These are phyloP conservation scores for Borealophlyctis nickersoniae DNA, from an alignment of 192 early-diverging fungal genomes.

Conservation along the genomic window DNA sequence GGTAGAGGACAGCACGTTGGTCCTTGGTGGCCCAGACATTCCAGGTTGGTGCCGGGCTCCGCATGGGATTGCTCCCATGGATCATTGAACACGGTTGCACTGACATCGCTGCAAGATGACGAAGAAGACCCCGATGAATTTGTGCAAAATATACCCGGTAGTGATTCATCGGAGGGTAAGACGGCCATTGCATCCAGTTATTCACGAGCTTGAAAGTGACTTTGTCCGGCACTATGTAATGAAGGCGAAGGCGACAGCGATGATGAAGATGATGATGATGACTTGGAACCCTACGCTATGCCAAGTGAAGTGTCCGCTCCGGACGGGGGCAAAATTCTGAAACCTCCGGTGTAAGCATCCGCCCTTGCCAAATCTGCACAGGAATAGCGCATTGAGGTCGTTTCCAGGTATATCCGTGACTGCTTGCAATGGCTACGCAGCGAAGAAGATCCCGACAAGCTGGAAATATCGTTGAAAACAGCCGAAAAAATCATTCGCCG, in stretches of 20 bases:
- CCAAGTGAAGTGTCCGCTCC: background rate
- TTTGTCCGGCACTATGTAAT: too few species aligned
- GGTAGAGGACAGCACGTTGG: too few species aligned
- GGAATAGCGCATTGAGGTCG: background rate
- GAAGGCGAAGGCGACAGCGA: background rate
- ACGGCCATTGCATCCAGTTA: too few species aligned
- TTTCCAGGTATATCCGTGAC: background rate
- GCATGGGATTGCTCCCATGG: too few species aligned
- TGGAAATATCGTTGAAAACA: background rate
- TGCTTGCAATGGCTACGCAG: conserved; percentile 1
- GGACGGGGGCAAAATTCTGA: background rate
- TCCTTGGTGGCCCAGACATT: too few species aligned
- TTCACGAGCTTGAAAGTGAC: too few species aligned
- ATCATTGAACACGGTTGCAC: too few species aligned
- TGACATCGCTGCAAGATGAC: too few species aligned
- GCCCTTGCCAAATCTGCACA: background rate
- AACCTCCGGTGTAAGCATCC: background rate
- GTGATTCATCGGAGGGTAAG: too few species aligned
- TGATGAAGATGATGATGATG: background rate
- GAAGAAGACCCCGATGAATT: too few species aligned
- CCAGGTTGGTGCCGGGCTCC: too few species aligned
- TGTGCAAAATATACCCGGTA: too few species aligned
- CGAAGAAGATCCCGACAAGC: background rate
- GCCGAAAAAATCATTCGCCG: background rate
- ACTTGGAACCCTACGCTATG: background rate